Evolutionary conservation across 192 early-diverging fungal genomes (phyloP).

Genomic region (Thamnidium elegans): DNA sequence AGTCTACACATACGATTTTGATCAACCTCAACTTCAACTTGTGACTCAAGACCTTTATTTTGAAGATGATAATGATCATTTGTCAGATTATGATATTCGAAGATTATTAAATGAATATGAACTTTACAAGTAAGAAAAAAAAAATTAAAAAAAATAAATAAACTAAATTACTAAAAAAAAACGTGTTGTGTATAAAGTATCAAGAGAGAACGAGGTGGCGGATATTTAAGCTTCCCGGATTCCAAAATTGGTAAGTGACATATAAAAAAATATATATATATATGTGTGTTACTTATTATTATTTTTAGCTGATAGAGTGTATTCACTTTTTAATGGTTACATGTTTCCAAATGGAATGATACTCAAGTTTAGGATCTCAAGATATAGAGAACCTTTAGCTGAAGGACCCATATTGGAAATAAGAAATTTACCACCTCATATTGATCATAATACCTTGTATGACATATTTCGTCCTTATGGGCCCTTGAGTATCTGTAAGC

Average conservation of each 20-base stretch:
- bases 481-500: conserved; percentile 34
- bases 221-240: conserved; percentile 23
- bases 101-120: conserved; percentile 3
- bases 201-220: conserved; percentile 23
- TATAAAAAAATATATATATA: conserved; percentile 1
- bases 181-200: conserved; percentile 11
- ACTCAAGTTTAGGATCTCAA: conserved; percentile 23
- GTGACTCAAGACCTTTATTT: conserved; percentile 7
- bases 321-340: conserved; percentile 36
- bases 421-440: conserved; percentile 22
- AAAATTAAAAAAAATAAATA: no score
- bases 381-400: conserved; percentile 25
- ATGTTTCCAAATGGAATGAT: conserved; percentile 15
- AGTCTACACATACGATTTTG: not conserved
- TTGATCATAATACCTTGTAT: conserved; percentile 26
- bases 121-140: not conserved
- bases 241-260: conserved; percentile 16
- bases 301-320: conserved; percentile 37
- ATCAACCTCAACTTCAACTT: not conserved
- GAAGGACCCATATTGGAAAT: conserved; percentile 31
- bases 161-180: not conserved
- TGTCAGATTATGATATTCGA: conserved; percentile 11
- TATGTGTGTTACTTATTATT: not conserved
- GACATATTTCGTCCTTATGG: conserved; percentile 38
- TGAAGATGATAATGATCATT: conserved; percentile 1